Conservation (phyloP, 2,329 filamentous ascomycete species). For the Xylaria sp. region DNA sequence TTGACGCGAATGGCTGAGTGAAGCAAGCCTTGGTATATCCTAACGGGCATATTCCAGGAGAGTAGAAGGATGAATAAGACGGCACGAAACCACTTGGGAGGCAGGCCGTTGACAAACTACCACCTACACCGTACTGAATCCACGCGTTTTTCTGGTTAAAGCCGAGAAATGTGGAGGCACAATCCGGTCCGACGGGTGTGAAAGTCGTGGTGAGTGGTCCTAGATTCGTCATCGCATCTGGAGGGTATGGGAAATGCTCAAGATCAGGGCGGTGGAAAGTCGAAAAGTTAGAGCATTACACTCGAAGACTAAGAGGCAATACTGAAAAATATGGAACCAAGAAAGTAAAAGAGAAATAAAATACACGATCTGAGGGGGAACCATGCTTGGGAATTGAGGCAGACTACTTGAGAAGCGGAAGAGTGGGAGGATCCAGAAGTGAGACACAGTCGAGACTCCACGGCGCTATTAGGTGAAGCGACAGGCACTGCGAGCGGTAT, state of each 20-base stretch:
- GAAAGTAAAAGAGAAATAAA: no score
- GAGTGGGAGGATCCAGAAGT: no score
- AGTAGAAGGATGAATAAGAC: constrained; percentile 1
- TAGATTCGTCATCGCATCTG: constrained; percentile 1
- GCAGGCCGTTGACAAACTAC: not conserved
- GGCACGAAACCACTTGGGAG: not conserved
- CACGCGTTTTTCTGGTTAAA: not conserved
- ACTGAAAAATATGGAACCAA: no score
- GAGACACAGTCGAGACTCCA: no score
- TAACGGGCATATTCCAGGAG: constrained; percentile 3
- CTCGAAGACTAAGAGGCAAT: no score
- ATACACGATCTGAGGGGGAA: no score
- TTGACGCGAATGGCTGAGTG: not conserved
- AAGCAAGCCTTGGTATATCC: constrained; percentile 7
- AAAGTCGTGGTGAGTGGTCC: constrained; percentile 10
- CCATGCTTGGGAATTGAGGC: no score
- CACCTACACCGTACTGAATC: constrained; percentile 5
- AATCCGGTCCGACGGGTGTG: constrained; percentile 1
- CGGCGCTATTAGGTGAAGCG: no score
- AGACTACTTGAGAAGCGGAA: no score
- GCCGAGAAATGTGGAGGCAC: constrained; percentile 1
- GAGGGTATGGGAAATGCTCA: not conserved
- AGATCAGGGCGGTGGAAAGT: no score
- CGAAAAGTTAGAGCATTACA: no score
- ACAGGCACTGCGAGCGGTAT: no score